Conservation (phyloP, 768 basidiomycete genomes). For the Leccinum rimulosum region DNA sequence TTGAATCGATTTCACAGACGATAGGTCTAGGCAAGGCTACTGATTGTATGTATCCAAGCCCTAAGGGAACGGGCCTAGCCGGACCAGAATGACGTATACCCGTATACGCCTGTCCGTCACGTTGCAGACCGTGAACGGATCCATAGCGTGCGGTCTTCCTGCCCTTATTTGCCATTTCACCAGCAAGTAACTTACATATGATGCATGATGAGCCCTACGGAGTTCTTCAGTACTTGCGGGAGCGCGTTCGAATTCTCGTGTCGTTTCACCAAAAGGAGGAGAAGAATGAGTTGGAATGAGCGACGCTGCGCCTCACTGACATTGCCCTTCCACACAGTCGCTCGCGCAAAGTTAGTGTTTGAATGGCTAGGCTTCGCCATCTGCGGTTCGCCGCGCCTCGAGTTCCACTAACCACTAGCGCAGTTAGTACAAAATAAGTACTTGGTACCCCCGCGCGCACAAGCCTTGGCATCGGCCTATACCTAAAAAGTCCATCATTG, state of each 20-base stretch:
- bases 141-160: no score
- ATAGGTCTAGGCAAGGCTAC: not conserved
- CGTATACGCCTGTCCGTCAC: no score
- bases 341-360: not conserved
- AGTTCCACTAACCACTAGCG: not conserved
- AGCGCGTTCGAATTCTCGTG: not conserved
- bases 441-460: not conserved
- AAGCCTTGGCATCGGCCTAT: not conserved
- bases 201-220: not conserved
- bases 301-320: not conserved
- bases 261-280: not conserved
- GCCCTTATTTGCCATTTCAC: no score
- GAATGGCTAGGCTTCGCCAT: not conserved
- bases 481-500: not conserved
- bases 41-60: not conserved
- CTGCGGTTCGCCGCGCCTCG: conserved; percentile 5
- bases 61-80: not conserved
- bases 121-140: not conserved
- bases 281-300: not conserved
- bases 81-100: not conserved
- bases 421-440: not conserved
- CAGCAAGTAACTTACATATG: not conserved
- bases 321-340: not conserved
- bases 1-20: not conserved
- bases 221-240: not conserved